These are phyloP conservation scores for Solanum virginianum DNA, from an alignment of 257 asterid genomes.

Conservation along the genomic window DNA sequence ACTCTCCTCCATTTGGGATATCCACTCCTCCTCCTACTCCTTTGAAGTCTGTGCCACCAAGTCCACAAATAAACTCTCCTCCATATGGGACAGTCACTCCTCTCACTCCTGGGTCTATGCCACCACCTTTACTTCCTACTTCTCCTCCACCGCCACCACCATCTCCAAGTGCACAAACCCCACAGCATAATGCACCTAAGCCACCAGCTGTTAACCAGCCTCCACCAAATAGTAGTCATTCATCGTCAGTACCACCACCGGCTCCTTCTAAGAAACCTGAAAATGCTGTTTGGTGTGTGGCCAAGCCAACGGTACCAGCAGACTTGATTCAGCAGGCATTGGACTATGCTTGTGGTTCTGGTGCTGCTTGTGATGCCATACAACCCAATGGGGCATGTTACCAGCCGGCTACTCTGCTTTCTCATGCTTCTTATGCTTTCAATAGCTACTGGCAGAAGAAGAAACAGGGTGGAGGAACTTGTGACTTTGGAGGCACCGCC, in stretches of 20 bases:
- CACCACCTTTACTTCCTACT: neutral
- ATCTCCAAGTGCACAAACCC: neutral
- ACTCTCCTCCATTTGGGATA: neutral
- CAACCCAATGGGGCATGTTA: conserved; percentile 5
- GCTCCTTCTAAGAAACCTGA: neutral
- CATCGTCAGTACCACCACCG: neutral
- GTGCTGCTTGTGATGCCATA: conserved; percentile 15
- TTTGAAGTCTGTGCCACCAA: neutral
- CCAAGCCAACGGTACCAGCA: conserved; percentile 1
- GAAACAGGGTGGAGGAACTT: conserved; percentile 3
- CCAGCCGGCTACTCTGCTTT: conserved; percentile 5
- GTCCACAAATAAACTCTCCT: neutral
- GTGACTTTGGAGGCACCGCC: conserved; percentile 11
- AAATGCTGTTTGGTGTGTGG: conserved; percentile 9
- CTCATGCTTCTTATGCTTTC: conserved; percentile 18
- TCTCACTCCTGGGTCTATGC: neutral
- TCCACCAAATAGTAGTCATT: neutral
- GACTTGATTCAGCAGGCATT: conserved; percentile 9
- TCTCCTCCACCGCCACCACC: neutral
- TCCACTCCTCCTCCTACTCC: neutral
- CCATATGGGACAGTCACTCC: neutral
- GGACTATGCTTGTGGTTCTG: conserved; percentile 23
- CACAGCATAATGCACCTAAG: neutral
- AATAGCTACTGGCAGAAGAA: conserved; percentile 4
- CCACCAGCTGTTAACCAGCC: neutral